Base-by-base conservation (phyloP, 2,329 filamentous ascomycete species). In the Anthostomella pinea region DNA sequence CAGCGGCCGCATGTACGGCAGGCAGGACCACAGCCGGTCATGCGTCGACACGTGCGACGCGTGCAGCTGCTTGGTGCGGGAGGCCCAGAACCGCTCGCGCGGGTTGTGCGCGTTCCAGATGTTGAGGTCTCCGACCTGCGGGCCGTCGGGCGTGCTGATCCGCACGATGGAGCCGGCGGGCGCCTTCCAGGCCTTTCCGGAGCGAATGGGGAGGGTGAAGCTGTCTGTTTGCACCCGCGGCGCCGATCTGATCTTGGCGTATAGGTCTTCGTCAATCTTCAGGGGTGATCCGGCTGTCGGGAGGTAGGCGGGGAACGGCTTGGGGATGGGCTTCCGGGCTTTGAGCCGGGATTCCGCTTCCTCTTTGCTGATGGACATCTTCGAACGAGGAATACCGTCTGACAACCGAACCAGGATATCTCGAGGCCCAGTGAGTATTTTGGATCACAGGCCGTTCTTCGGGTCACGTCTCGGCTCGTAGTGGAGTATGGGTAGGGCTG, bases 61-160 rank as follows among this genome's bases (percentile, higher is more conserved):
- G 51, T 94, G 85, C 13, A 94, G 73, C 58, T 94, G 87, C 39
- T 82, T 75, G 9, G 87, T 93, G 23, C 87, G 76, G 1, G 79
- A 72, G 1, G 87, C 87, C 87, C 87, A 94, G 67, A 94, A 87
- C 26, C 80, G 73, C 59, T 94, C 87, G 10, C 85, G 77, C 0
- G 86, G 83, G 59, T 93, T 89, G 45, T 81, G 66, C 5, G 73
- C 70, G 51, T 84, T 87, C 85, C 85, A 94, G 51, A 93, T 74
- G 59, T 94, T 94, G 13, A 93, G 66, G 52, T 93, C 87, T 35
- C 68, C 74, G 31, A 94, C 86, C 64, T 94, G 87, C 0, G 87
- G 79, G 0, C 87, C 87, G 36, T 82, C 68, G 0, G 85, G 85
- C 0, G 87, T 91, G 39, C 79, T 84, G 44, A 94, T 80, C 10